Evolutionary conservation across 2,329 filamentous ascomycete genomes (phyloP).

Genomic region (Huntiella omanensis): DNA sequence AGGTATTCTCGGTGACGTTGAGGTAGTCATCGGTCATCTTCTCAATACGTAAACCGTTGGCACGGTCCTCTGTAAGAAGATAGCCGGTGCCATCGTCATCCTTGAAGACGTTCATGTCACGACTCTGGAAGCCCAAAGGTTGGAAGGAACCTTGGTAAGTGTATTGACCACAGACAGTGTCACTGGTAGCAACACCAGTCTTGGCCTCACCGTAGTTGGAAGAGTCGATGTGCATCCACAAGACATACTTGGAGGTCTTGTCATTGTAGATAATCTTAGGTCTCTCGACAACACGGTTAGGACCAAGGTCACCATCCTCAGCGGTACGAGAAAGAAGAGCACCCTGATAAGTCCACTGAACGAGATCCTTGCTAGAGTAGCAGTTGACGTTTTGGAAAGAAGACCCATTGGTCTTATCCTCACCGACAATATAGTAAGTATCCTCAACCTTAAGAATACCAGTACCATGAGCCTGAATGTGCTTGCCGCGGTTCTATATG

Average conservation of each 20-base stretch:
- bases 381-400: constrained; percentile 48
- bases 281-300: constrained; percentile 43
- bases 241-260: constrained; percentile 42
- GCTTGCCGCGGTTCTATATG: constrained; percentile 27
- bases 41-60: constrained; percentile 38
- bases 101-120: constrained; percentile 42
- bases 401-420: constrained; percentile 46
- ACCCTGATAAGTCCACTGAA: constrained; percentile 44
- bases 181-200: constrained; percentile 42
- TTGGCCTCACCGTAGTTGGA: constrained; percentile 42
- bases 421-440: constrained; percentile 49
- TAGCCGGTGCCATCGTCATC: constrained; percentile 43
- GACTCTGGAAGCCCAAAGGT: constrained; percentile 21
- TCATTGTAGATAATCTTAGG: constrained; percentile 53
- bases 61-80: constrained; percentile 41
- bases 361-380: constrained; percentile 42
- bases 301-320: constrained; percentile 36
- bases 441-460: constrained; percentile 39
- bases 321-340: constrained; percentile 34
- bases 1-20: constrained; percentile 27
- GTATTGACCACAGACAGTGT: constrained; percentile 42
- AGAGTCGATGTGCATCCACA: constrained; percentile 50
- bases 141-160: constrained; percentile 19
- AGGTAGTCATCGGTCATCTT: constrained; percentile 38
- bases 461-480: constrained; percentile 48